Base-by-base conservation (phyloP, 345 rosid species). In the Syzygium grande region DNA sequence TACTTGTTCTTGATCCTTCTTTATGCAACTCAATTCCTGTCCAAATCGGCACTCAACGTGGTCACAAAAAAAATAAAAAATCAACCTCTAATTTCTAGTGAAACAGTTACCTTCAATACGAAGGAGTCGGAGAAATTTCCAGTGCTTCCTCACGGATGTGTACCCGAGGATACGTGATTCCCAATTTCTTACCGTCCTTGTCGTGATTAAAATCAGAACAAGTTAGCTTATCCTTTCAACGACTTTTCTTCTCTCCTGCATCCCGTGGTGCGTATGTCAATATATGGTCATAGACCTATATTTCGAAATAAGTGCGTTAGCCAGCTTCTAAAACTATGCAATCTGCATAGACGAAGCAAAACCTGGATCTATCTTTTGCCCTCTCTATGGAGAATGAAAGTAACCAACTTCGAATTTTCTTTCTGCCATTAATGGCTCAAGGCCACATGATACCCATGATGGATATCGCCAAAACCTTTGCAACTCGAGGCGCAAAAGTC, bases 371-470 rank as follows among this genome's bases (percentile, higher is more conserved):
- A 30, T 65, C 78, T 30, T 17, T 30, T 65, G 10, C 22, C 78
- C 78, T 65, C 41, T 65, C 43, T 9, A 0, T 30, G 22, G 43
- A 65, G 78, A 9, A 65, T 9, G 78, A 16, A 30, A 16, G 78
- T 65, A 65, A 65, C 79, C 6, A 11, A 7, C 41, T 16, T 34
- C 3, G 4, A 30, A 89, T 90, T 52, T 88, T 92, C 86, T 92
- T 92, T 91, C 88, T 91, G 61, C 93, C 93, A 19, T 91, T 85
- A 38, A 87, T 90, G 7, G 90, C 87, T 19, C 90, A 87, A 65
- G 94, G 90, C 53, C 94, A 90, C 86, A 90, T 88, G 84, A 88
- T 87, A 84, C 93, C 92, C 41, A 84, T 80, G 91, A 78, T 89
- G 34, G 89, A 91, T 90, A 58, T 91, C 2, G 93, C 93, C 58